phyloP scores from a whole-genome alignment of 805 yeast genomes.

The Ogataea trehaloabstinens region DNA sequence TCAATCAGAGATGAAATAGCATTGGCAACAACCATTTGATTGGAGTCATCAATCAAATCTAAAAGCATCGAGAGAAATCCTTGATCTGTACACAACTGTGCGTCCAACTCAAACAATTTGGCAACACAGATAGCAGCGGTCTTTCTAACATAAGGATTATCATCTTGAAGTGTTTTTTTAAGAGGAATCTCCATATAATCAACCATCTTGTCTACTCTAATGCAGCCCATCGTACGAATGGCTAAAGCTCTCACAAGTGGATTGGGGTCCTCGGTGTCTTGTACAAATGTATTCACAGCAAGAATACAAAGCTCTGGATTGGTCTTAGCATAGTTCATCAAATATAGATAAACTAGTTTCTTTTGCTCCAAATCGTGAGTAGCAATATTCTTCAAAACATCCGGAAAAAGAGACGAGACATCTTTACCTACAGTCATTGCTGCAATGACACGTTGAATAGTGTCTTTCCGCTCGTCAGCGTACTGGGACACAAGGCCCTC shows the following conservation, averaged over 20 bases:
- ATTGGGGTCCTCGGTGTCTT: slow-evolving; percentile 93
- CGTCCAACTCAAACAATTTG: slow-evolving; percentile 82
- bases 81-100: slow-evolving; percentile 77
- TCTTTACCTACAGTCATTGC: slow-evolving; percentile 99
- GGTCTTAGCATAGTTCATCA: slow-evolving; percentile 96
- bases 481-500: slow-evolving; percentile 91
- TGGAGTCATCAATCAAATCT: slow-evolving; percentile 72
- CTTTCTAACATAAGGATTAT: slow-evolving; percentile 94
- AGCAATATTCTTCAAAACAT: slow-evolving; percentile 92
- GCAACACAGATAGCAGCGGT: slow-evolving; percentile 98
- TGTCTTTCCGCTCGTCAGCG: slow-evolving; percentile 92
- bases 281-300: slow-evolving; percentile 95
- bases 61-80: slow-evolving; percentile 76
- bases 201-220: slow-evolving; percentile 90
- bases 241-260: slow-evolving; percentile 96
- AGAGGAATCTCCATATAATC: slow-evolving; percentile 93
- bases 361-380: slow-evolving; percentile 96
- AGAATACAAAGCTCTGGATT: slow-evolving; percentile 94
- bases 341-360: slow-evolving; percentile 87
- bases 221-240: slow-evolving; percentile 98
- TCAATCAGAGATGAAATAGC: slow-evolving; percentile 85
- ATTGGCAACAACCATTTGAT: slow-evolving; percentile 97
- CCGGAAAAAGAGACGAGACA: slow-evolving; percentile 92
- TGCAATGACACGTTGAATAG: slow-evolving; percentile 93
- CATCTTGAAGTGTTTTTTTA: slow-evolving; percentile 80